Evolutionary conservation across 208 protist species (phyloP).

Genomic region (Porcisia hertigi): DNA sequence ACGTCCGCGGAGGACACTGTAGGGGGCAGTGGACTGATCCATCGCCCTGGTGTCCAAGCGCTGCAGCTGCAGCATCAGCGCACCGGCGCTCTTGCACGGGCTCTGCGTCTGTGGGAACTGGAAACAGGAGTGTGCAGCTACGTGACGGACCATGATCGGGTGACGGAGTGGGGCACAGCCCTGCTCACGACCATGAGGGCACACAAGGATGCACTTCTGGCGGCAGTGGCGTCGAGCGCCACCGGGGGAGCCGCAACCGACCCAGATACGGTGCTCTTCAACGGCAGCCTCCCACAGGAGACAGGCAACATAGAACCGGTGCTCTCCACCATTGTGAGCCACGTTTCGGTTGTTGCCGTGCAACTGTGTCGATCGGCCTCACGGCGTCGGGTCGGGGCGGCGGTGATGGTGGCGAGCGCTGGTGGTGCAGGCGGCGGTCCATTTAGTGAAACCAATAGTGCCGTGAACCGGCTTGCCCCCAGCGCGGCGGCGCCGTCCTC

Average conservation of each 20-base stretch:
- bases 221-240: not conserved
- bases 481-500: constrained; percentile 1
- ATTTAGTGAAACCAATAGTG: not conserved
- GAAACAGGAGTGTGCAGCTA: constrained; percentile 21
- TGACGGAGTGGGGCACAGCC: constrained; percentile 22
- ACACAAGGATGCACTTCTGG: constrained; percentile 19
- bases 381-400: constrained; percentile 11
- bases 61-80: constrained; percentile 25
- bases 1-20: not conserved
- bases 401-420: constrained; percentile 1
- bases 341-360: constrained; percentile 25
- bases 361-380: constrained; percentile 28
- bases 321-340: constrained; percentile 15
- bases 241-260: not conserved
- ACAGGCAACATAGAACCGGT: constrained; percentile 10
- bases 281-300: constrained; percentile 11
- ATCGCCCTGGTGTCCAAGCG: not conserved
- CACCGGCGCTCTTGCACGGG: constrained; percentile 25
- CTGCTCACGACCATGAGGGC: constrained; percentile 12
- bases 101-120: constrained; percentile 26
- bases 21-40: not conserved
- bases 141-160: constrained; percentile 16
- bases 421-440: not conserved
- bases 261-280: not conserved
- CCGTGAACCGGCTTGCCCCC: no score